Base-by-base conservation (phyloP, 2,329 filamentous ascomycete species). In the Chaetomium olivaceum region DNA sequence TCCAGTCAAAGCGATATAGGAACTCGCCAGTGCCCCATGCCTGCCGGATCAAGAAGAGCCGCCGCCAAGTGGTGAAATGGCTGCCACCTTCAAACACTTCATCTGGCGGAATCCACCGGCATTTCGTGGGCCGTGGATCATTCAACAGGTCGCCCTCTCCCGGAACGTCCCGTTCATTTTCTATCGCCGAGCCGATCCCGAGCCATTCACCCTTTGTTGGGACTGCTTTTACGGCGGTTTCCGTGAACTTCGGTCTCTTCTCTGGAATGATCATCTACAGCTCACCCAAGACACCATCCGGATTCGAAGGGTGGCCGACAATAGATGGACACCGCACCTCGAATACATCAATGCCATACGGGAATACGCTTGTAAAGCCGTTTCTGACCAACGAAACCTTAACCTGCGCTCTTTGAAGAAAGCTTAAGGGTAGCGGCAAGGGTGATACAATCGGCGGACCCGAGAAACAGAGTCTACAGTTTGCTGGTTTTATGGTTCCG, bases 311-410 rank as follows among this genome's bases (percentile, higher is more conserved):
- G 2, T 39, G 14, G 36, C 36, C 12, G 36, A 39, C 2, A 9
- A 12, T 39, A 1, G 36, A 39, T 16, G 14, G 11, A 39, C 6
- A 4, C 5, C 12, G 16, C 43, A n/a, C 2, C 19, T 46, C 16
- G 19, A 46, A 14, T 46, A 46, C 7, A 46, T 46, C 19, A 19
- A 46, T 3, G 12, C 2, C n/a, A 7, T 21, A 21, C 43, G 43
- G 4, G 5, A 1, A 1, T 8, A 1, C 19, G 7, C 21, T n/a
- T 19, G n/a, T 5, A 14, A 1, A 6, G 5, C 16, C 6, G 27
- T 29, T 29, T 6, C 6, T 33, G 31, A 33, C 31, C 7, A 2
- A 46, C 43, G 12, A 21, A 4, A 5, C 4, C 19, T n/a, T n/a
- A 6, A 3, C 6, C 19, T 2, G 12, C 2, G 43, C 7, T 21